A percentile compares a stretch with the other conserved stretches of the same genome.
These are phyloP conservation scores for Hemileccinum rubropunctum DNA, from an alignment of 768 basidiomycete species.

Conservation along the genomic window DNA sequence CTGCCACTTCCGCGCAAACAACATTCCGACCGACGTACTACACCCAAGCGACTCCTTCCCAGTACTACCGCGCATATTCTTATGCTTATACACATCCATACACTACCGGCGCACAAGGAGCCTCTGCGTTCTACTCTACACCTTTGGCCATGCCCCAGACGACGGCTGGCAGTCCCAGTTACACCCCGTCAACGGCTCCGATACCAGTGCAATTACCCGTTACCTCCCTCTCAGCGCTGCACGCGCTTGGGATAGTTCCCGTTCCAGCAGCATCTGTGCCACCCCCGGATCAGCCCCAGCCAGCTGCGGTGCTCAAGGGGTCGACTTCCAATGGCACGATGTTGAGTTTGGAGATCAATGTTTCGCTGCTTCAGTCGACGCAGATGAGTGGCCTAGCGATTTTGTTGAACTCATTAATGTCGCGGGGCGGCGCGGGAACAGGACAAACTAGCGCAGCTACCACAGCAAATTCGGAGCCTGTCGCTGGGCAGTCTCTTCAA, in stretches of 20 bases:
- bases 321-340: conserved; percentile 69
- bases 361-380: conserved; percentile 65
- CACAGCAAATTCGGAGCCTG: conserved; percentile 10
- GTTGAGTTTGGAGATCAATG: conserved; percentile 76
- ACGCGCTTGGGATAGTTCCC: conserved; percentile 71
- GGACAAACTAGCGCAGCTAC: conserved; percentile 16
- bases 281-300: conserved; percentile 55
- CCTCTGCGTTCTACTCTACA: conserved; percentile 27
- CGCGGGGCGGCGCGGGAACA: conserved; percentile 35
- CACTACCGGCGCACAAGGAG: conserved; percentile 21
- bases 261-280: conserved; percentile 55
- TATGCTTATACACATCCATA: conserved; percentile 66
- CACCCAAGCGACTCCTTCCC: conserved; percentile 39
- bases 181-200: conserved; percentile 28
- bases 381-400: conserved; percentile 77
- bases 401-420: conserved; percentile 69
- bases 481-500: conserved; percentile 11
- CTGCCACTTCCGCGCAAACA: conserved; percentile 29
- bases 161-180: conserved; percentile 30
- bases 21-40: conserved; percentile 41
- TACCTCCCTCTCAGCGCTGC: conserved; percentile 51
- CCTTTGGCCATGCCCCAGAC: conserved; percentile 35
- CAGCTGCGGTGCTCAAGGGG: conserved; percentile 58
- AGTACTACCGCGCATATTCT: conserved; percentile 64
- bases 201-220: conserved; percentile 74